These are phyloP conservation scores for Penicillium psychrofluorescens DNA, from an alignment of 495 filamentous ascomycete genomes.

Conservation along the genomic window DNA sequence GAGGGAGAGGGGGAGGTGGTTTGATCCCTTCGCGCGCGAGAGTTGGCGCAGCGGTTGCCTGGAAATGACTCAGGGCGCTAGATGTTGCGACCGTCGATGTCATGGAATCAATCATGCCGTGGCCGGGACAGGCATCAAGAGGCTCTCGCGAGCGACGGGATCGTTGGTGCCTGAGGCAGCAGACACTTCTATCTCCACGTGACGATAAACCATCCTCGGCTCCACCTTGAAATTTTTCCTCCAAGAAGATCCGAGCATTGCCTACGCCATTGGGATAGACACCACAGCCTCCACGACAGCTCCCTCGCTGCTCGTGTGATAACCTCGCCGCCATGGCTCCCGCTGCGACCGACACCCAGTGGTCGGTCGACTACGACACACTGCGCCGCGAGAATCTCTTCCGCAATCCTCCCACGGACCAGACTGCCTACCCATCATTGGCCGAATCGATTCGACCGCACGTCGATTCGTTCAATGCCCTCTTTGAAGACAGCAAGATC, in stretches of 20 bases:
- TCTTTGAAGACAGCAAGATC: constrained; percentile 64
- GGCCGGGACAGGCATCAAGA: too few species aligned
- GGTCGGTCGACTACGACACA: constrained; percentile 77
- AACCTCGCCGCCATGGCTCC: constrained; percentile 32
- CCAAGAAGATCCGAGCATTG: too few species aligned
- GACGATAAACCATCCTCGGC: constrained; percentile 36
- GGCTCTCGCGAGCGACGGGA: too few species aligned
- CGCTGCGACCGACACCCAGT: constrained; percentile 58
- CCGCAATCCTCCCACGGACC: constrained; percentile 75
- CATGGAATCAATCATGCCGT: too few species aligned
- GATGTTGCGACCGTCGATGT: too few species aligned
- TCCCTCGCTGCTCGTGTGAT: constrained; percentile 10
- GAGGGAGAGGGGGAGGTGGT: too few species aligned
- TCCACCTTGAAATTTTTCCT: constrained; percentile 3
- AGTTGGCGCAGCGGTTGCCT: too few species aligned
- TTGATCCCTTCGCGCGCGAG: too few species aligned
- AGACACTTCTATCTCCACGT: constrained; percentile 38
- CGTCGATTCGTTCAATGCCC: constrained; percentile 91
- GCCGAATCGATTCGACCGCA: constrained; percentile 79
- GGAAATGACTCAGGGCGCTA: too few species aligned
- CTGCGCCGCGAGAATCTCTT: constrained; percentile 80
- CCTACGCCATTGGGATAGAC: too few species aligned
- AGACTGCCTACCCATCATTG: constrained; percentile 80
- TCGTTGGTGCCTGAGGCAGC: constrained; percentile 10
- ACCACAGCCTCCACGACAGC: too few species aligned